Evolutionary conservation across 306 rosid genomes (phyloP).

Genomic region (Castanopsis chinensis): DNA sequence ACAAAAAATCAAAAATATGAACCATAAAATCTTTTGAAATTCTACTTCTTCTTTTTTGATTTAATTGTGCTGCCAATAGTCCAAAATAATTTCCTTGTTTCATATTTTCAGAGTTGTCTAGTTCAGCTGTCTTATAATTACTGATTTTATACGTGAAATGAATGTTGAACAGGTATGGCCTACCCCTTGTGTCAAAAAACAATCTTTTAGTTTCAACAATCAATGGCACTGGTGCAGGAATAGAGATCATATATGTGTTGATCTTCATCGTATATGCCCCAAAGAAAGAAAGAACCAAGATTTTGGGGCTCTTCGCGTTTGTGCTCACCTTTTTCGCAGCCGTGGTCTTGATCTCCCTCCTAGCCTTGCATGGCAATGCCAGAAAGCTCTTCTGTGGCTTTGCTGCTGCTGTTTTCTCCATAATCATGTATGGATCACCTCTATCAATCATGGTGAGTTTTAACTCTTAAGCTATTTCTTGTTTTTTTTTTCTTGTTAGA

Average conservation of each 20-base stretch:
- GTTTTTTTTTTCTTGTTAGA: not conserved
- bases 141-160: not conserved
- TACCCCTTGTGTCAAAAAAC: slow-evolving; percentile 83
- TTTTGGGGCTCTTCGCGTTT: slow-evolving; percentile 40
- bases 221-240: slow-evolving; percentile 72
- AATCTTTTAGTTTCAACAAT: slow-evolving; percentile 72
- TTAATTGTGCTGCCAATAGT: too few species aligned
- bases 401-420: slow-evolving; percentile 68
- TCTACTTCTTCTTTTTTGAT: too few species aligned
- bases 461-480: not conserved
- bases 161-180: slow-evolving; percentile 62
- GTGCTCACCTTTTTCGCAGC: slow-evolving; percentile 44
- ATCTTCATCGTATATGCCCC: slow-evolving; percentile 52
- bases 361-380: slow-evolving; percentile 48
- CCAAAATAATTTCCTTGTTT: too few species aligned
- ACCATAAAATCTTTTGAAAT: too few species aligned
- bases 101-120: too few species aligned
- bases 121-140: not conserved
- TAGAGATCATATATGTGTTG: slow-evolving; percentile 65
- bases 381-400: slow-evolving; percentile 78
- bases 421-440: slow-evolving; percentile 90
- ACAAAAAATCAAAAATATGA: not conserved
- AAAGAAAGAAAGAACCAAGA: slow-evolving; percentile 57
- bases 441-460: slow-evolving; percentile 76
- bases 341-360: slow-evolving; percentile 72